A percentile compares a stretch with the other conserved stretches of the same genome.
Evolutionary conservation across 352 stramenopile genomes (phyloP).

Genomic region (Pythium guiyangense): DNA sequence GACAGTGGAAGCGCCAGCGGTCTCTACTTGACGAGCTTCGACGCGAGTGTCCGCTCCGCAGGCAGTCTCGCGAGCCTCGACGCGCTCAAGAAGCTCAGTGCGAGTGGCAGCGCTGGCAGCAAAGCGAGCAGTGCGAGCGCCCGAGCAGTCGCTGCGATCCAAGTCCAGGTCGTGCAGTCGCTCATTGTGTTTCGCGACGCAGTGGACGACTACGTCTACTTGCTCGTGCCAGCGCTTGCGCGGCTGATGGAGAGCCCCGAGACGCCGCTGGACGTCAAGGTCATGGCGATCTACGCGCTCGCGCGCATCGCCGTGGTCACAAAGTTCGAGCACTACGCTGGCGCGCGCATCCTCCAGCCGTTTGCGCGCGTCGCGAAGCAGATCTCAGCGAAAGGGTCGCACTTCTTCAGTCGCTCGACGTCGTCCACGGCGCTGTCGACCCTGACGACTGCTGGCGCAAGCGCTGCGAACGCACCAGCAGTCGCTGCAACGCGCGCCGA

Average conservation of each 20-base stretch:
- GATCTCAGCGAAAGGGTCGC: slow-evolving; percentile 58
- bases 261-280: slow-evolving; percentile 73
- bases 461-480: slow-evolving; percentile 14
- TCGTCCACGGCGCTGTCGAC: too few species aligned
- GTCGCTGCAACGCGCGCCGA: slow-evolving; percentile 64
- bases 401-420: slow-evolving; percentile 61
- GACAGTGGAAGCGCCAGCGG: neutral
- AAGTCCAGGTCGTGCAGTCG: slow-evolving; percentile 83
- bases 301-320: slow-evolving; percentile 58
- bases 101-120: slow-evolving; percentile 11
- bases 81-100: slow-evolving; percentile 15
- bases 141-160: slow-evolving; percentile 34
- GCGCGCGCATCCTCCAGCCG: slow-evolving; percentile 63
- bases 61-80: neutral
- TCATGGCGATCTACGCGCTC: slow-evolving; percentile 66
- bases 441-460: neutral
- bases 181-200: slow-evolving; percentile 90
- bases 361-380: slow-evolving; percentile 71
- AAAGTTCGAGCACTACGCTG: slow-evolving; percentile 78
- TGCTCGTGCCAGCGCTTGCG: slow-evolving; percentile 92
- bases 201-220: slow-evolving; percentile 93
- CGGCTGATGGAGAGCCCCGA: slow-evolving; percentile 92
- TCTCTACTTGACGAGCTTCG: neutral
- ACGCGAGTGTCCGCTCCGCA: neutral
- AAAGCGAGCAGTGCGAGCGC: neutral